Base-by-base conservation (phyloP, 2,329 filamentous ascomycete species). In the Epicoccum nigrum region DNA sequence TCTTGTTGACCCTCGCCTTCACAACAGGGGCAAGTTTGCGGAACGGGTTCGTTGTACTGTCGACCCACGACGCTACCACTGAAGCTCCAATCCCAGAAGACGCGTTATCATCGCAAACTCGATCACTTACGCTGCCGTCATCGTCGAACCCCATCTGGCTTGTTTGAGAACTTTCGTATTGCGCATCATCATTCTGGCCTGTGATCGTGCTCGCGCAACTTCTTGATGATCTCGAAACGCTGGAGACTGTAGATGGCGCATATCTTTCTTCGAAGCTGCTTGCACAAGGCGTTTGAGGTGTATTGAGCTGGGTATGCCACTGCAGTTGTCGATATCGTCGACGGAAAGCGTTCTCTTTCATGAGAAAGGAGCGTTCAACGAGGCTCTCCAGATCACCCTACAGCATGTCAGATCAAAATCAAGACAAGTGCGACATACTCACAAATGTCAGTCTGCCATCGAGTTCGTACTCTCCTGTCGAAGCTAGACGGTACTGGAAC, bases 331-430 rank as follows among this genome's bases (percentile, higher is more conserved):
- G 48, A 40, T 63, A 43, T 34, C 30, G 16, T 17, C 42, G 37
- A 9, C 58, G 56, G 25, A 44, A 55, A 19, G 47, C 33, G 20
- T 42, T 56, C 32, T 63, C 60, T n/a, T 52, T 45, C n/a, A 60
- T 56, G 21, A 53, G 30, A 31, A 63, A 62, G 1, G 60, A 62
- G 11, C 56, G 52, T 9, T 62, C 53, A 30, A 63, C 40, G 7
- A 63, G 39, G 5, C 39, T 53, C 17, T 63, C 58, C n/a, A 63
- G 56, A 21, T 63, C 58, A 16, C 33, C 51, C 58, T 31, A n/a
- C 62, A 33, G 15, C 7, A 38, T 16, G 28, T 31, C 12, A 31
- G 7, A n/a, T 53, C 6, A 34, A 19, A 9, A 31, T n/a, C 11
- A 5, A 31, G 3, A 19, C 15, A 25, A 4, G 4, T 20, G 12